Evolutionary conservation across 1,284 basidiomycete genomes (phyloP), one percentile per base, ranked within the genome.

Genomic region (Puccinia hordei): DNA sequence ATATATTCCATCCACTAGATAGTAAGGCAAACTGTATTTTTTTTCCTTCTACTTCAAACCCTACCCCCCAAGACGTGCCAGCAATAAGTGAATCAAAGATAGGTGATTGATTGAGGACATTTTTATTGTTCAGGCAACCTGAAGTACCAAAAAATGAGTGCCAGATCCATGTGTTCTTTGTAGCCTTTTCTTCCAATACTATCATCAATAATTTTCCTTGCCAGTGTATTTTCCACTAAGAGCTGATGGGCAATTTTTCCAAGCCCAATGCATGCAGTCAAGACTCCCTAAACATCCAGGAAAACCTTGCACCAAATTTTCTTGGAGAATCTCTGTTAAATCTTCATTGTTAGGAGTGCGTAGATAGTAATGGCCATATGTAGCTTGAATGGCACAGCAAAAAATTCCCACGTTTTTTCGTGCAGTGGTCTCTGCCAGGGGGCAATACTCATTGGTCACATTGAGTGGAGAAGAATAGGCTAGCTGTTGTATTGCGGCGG

Each of bases 241-340:
- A 30, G 69, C 41, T 27, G 33, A 12, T 4, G 57, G 57, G n/a
- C 33, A 68, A 17, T 68, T 68, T 44, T 68, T 68, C 65, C 65
- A 68, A 15, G 30, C 41, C 65, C 65, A 68, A 27, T 68, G 65
- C 65, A 68, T 68, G 33, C 65, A 68, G 17, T 68, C 65, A 68
- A 68, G 35, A 30, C 65, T 68, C 10, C 65, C 65, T 10, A 68
- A 13, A 10, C 30, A 38, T 4, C 65, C 65, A 12, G 65, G 65
- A 68, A 68, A 35, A 2, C 65, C 65, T 35, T 22, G 12, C 3
- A 17, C 65, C 4, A 17, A 10, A 41, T 68, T 41, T n/a, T 68
- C 65, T 41, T 38, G 3, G 24, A 68, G 65, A 3, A 68, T 68
- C n/a, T 13, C 3, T 13, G 4, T 53, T 4, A 72, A 27, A 13